phyloP scores from a whole-genome alignment of 176 grass and related monocot genomes.

The Paspalum notatum region DNA sequence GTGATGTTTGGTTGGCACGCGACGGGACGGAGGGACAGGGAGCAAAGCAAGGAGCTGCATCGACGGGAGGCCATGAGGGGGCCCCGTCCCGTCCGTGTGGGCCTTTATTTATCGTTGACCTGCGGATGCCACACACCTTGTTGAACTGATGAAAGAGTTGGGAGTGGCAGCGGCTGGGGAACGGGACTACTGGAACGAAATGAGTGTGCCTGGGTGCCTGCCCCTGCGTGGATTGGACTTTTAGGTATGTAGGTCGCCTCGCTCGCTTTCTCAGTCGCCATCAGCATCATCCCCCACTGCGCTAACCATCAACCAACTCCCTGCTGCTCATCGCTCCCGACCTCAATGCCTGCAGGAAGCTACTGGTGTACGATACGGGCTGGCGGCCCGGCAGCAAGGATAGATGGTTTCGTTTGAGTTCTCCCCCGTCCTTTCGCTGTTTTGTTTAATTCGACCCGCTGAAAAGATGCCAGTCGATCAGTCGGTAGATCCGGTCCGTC shows the following conservation, averaged over 20 bases:
- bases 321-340: not conserved
- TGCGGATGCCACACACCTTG: no score
- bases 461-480: not conserved
- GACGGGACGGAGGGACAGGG: no score
- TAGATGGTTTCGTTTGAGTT: not conserved
- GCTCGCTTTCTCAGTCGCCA: constrained; percentile 37
- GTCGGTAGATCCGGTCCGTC: not conserved
- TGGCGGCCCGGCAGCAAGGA: no score
- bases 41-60: no score
- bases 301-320: constrained; percentile 35
- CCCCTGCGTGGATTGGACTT: constrained; percentile 35
- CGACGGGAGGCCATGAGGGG: not conserved
- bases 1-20: no score
- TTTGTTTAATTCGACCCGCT: not conserved
- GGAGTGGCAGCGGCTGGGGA: no score
- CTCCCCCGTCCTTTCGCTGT: not conserved
- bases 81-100: not conserved
- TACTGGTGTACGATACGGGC: no score
- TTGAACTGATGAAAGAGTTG: no score
- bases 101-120: constrained; percentile 40
- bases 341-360: no score
- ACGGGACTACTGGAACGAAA: not conserved
- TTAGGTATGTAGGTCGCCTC: constrained; percentile 20
- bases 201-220: no score
- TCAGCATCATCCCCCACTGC: not conserved